These are phyloP conservation scores for Pythium rhizo-oryzae DNA, from an alignment of 352 stramenopile genomes.

Conservation along the genomic window DNA sequence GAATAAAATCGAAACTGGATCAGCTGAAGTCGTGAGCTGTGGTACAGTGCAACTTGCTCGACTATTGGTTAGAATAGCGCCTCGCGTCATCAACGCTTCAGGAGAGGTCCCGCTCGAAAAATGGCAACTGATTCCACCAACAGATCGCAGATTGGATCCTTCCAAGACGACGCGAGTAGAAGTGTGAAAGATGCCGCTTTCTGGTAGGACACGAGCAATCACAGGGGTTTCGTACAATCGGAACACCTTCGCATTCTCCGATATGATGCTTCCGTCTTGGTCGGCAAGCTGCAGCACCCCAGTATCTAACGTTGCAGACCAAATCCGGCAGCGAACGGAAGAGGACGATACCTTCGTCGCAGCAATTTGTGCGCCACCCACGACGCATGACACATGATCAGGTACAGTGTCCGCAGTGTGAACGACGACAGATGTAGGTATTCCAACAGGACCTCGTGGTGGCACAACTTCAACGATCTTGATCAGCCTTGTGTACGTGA, in stretches of 20 bases:
- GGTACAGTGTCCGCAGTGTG: not conserved
- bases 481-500: conserved; percentile 16
- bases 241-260: conserved; percentile 27
- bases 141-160: conserved; percentile 13
- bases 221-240: conserved; percentile 18
- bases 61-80: conserved; percentile 2
- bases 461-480: conserved; percentile 13
- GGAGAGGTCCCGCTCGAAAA: not conserved
- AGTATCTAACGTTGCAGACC: not conserved
- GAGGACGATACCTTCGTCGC: not conserved
- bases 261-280: conserved; percentile 13
- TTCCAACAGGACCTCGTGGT: not conserved
- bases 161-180: conserved; percentile 18
- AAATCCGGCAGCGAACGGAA: conserved; percentile 7
- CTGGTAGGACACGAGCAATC: conserved; percentile 5
- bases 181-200: conserved; percentile 21
- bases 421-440: conserved; percentile 3
- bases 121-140: conserved; percentile 17
- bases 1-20: not conserved
- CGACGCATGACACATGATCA: conserved; percentile 4
- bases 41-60: conserved; percentile 20
- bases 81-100: not conserved
- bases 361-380: not conserved
- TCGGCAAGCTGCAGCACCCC: conserved; percentile 7
- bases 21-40: not conserved